Percentiles rank a stretch among this genome's conserved stretches.
phyloP scores from a whole-genome alignment of 768 basidiomycete genomes.

The Auricularia cornea region DNA sequence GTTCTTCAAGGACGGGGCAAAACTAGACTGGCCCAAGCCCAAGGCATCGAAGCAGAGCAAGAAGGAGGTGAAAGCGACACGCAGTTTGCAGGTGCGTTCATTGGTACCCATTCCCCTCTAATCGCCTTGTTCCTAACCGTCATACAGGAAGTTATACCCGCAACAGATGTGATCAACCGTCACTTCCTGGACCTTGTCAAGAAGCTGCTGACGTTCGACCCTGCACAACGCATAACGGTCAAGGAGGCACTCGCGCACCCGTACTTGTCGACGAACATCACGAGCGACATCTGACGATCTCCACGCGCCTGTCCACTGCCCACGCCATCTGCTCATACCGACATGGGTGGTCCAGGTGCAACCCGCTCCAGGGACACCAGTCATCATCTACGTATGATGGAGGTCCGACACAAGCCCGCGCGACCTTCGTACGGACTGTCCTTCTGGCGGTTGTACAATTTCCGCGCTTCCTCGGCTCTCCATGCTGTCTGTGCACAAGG shows the following conservation, averaged over 20 bases:
- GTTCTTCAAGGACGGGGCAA: slow-evolving; percentile 73
- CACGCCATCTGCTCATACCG: no score
- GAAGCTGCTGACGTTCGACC: slow-evolving; percentile 84
- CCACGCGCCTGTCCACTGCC: not conserved
- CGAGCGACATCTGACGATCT: not conserved
- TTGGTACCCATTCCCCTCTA: not conserved
- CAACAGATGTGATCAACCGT: slow-evolving; percentile 60
- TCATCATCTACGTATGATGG: not conserved
- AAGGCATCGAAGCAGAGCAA: slow-evolving; percentile 83
- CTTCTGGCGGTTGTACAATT: no score
- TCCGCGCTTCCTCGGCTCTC: no score
- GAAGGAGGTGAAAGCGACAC: slow-evolving; percentile 87
- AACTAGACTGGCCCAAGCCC: slow-evolving; percentile 88
- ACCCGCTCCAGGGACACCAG: not conserved
- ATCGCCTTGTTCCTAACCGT: not conserved
- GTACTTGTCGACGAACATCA: slow-evolving; percentile 48
- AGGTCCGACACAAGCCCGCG: not conserved
- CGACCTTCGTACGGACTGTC: no score
- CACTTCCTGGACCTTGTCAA: slow-evolving; percentile 85
- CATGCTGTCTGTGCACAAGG: no score
- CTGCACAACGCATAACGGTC: slow-evolving; percentile 78
- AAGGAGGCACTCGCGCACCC: slow-evolving; percentile 81
- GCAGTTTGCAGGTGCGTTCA: slow-evolving; percentile 51
- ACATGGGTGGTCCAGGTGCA: not conserved
- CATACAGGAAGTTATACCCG: slow-evolving; percentile 73